These are phyloP conservation scores for Scheffersomyces spartinae DNA, from an alignment of 805 yeast species.

Conservation along the genomic window DNA sequence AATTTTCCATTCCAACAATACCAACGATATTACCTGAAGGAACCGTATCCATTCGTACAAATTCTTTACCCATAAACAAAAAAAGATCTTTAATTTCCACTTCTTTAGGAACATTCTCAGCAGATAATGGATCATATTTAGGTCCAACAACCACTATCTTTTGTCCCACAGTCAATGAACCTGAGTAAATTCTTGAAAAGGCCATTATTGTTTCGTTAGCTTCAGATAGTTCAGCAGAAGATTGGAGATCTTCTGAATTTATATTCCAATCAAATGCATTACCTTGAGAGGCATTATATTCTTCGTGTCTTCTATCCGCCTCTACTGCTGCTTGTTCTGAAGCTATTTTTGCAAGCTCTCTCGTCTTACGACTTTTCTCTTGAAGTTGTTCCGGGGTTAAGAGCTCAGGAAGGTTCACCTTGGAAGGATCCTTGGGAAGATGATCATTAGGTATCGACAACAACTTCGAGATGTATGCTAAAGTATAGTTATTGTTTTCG, in stretches of 20 bases:
- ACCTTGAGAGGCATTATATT: slow-evolving; percentile 7
- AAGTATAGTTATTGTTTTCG: slow-evolving; percentile 42
- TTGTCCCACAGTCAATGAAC: slow-evolving; percentile 68
- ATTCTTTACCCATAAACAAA: slow-evolving; percentile 86
- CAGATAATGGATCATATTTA: slow-evolving; percentile 60
- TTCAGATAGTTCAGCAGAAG: slow-evolving; percentile 10
- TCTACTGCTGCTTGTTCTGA: slow-evolving; percentile 32
- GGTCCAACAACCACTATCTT: slow-evolving; percentile 74
- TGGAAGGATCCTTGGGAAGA: slow-evolving; percentile 45
- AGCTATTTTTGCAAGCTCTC: slow-evolving; percentile 59
- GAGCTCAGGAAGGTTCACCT: slow-evolving; percentile 12
- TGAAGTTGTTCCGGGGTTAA: slow-evolving; percentile 44
- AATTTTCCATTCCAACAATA: slow-evolving; percentile 79
- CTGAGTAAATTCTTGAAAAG: slow-evolving; percentile 82
- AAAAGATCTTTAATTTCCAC: slow-evolving; percentile 60
- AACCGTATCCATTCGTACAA: slow-evolving; percentile 63
- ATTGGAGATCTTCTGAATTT: slow-evolving; percentile 5
- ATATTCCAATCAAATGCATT: slow-evolving; percentile 6
- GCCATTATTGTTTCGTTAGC: slow-evolving; percentile 71
- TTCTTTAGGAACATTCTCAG: slow-evolving; percentile 41
- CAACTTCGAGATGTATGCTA: slow-evolving; percentile 83
- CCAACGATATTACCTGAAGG: slow-evolving; percentile 96
- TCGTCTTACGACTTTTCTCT: slow-evolving; percentile 52
- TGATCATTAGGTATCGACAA: slow-evolving; percentile 76
- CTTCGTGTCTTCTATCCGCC: slow-evolving; percentile 20